Base-by-base conservation (phyloP, 179 eudicot species). In the Drosera spatulata region DNA sequence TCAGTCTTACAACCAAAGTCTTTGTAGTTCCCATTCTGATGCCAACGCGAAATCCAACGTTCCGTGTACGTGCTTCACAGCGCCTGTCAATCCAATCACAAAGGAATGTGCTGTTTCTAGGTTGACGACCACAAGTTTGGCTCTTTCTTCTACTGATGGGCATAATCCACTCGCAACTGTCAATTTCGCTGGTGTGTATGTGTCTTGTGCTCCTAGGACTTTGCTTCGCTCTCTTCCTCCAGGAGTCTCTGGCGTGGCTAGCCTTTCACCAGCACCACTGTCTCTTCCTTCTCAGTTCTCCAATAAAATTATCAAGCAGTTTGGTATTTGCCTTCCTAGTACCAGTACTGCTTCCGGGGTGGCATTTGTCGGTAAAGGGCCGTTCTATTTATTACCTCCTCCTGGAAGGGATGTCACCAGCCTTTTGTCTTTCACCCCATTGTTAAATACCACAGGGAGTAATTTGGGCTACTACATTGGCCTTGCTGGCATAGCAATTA, bases 281-380 rank as follows among this genome's bases (percentile, higher is more conserved):
- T 65, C 78, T 13, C 62, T 69, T 15, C 58, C 65, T 4, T 61
- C 68, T 3, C 78, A 69, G 44, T 55, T 74, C 14, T 57, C 78
- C 7, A 47, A 13, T n/a, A 10, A 39, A 4, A 50, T 55, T 40
- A 51, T 60, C 39, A 62, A 68, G 66, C 70, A 72, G 46, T 80
- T 80, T 14, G 80, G 62, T 1, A 55, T 80, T 60, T 79, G 81
- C 59, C 59, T 70, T 12, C 69, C 66, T 4, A 43, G 53, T 59
- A 4, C 59, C 22, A 45, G 33, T 22, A 52, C 56, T 4, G 41
- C 63, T 2, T 62, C 55, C 0, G 85, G 88, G 40, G 83, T 75
- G 33, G 68, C 72, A 56, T 82, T 82, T 69, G 74, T 82, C 42
- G 84, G 84, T 7, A 68, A 75, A 4, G 82, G 78, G 3, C 82